phyloP scores from a whole-genome alignment of 2,329 filamentous ascomycete species.

The Ceratocystis albifundus region DNA sequence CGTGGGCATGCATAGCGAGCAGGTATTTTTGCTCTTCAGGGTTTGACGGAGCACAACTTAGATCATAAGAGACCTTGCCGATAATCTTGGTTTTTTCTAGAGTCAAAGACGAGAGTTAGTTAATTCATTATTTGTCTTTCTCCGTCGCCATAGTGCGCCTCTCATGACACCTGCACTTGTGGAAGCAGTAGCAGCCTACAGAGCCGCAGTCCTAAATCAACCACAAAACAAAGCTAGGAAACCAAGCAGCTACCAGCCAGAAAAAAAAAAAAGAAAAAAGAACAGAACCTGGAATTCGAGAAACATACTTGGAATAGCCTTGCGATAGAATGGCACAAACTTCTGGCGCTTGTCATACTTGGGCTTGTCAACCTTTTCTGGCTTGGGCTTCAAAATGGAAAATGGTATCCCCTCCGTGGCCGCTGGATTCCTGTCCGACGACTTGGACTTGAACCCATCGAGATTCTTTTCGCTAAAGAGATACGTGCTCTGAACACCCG shows the following conservation, averaged over 20 bases:
- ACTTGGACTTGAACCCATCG: constrained; percentile 51
- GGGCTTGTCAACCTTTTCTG: constrained; percentile 36
- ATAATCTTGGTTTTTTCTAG: constrained; percentile 66
- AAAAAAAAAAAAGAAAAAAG: neutral
- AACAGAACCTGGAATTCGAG: neutral
- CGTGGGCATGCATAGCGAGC: constrained; percentile 43
- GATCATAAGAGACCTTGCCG: constrained; percentile 62
- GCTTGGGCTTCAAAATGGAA: constrained; percentile 40
- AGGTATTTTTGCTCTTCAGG: constrained; percentile 57
- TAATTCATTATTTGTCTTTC: no score
- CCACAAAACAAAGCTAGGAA: neutral
- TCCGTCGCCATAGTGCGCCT: neutral
- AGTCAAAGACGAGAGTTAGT: neutral
- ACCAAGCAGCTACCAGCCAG: no score
- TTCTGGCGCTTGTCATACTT: constrained; percentile 33
- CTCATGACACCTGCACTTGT: neutral
- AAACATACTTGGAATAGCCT: constrained; percentile 49
- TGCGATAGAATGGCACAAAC: constrained; percentile 52
- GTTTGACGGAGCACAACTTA: constrained; percentile 60
- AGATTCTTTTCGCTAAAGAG: constrained; percentile 66
- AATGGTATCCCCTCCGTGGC: constrained; percentile 48
- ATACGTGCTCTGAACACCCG: constrained; percentile 65
- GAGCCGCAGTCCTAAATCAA: no score
- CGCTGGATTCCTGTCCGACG: constrained; percentile 44
- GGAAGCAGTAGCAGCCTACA: neutral